Conservation (phyloP, 2,329 filamentous ascomycete genomes). For the Neofusicoccum kwambonambiense region DNA sequence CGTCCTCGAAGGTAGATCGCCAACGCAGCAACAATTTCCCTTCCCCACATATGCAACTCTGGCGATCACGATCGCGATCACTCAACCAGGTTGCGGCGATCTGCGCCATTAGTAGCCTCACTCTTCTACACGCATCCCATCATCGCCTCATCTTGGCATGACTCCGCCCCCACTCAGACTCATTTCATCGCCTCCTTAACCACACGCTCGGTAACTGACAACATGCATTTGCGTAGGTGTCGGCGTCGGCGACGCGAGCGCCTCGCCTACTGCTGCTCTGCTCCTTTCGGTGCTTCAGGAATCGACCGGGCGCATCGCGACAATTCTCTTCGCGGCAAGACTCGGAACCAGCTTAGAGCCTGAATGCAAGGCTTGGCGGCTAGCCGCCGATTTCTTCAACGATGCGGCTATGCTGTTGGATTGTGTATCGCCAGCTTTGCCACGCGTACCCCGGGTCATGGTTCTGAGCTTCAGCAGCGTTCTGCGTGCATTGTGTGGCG, state of each 20-base stretch:
- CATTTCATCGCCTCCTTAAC: not conserved
- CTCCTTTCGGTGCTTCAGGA: slow-evolving; percentile 82
- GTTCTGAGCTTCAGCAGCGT: slow-evolving; percentile 62
- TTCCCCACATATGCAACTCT: slow-evolving; percentile 11
- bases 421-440: slow-evolving; percentile 72
- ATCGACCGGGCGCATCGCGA: slow-evolving; percentile 75
- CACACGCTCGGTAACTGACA: not conserved
- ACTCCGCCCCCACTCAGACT: not conserved
- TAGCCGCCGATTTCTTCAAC: slow-evolving; percentile 85
- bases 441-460: slow-evolving; percentile 56
- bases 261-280: slow-evolving; percentile 76
- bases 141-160: not conserved
- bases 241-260: slow-evolving; percentile 78
- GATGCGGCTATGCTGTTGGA: slow-evolving; percentile 85
- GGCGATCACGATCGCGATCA: slow-evolving; percentile 13
- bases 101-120: slow-evolving; percentile 5
- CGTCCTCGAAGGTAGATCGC: slow-evolving; percentile 64
- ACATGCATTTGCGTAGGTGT: slow-evolving; percentile 50
- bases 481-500: slow-evolving; percentile 73
- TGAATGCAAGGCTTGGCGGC: slow-evolving; percentile 86
- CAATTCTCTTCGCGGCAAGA: slow-evolving; percentile 80
- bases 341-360: slow-evolving; percentile 82
- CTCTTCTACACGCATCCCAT: not conserved
- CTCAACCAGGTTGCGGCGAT: not conserved
- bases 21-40: not conserved